Percentiles rank a stretch among this genome's conserved stretches.
Evolutionary conservation across 345 rosid genomes (phyloP).

Genomic region (Leavenworthia alabamica): DNA sequence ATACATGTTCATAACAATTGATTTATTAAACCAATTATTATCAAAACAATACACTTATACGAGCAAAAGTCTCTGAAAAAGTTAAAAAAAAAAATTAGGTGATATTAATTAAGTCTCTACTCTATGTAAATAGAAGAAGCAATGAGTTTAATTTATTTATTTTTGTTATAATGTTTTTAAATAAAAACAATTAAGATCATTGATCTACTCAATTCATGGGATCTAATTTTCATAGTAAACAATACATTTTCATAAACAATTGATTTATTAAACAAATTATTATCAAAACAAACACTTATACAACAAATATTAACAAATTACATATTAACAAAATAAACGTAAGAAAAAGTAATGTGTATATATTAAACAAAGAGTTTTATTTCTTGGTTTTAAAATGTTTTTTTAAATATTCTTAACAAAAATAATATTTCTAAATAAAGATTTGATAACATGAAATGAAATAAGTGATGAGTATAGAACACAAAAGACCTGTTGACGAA

Average conservation of each 20-base stretch:
- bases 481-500: constrained; percentile 52
- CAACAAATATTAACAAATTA: too few species aligned
- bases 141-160: background rate
- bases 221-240: background rate
- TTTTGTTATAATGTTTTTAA: background rate
- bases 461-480: background rate
- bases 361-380: background rate
- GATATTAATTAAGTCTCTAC: background rate
- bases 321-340: too few species aligned
- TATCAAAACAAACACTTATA: background rate
- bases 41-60: background rate
- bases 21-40: background rate
- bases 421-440: background rate
- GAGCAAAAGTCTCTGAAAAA: background rate
- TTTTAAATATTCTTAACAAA: too few species aligned
- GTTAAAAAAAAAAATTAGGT: background rate
- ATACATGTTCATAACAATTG: background rate
- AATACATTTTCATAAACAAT: too few species aligned
- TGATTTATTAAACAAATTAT: too few species aligned
- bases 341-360: background rate
- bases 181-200: background rate
- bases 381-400: background rate
- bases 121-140: background rate
- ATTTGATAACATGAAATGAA: background rate
- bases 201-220: background rate